Evolutionary conservation across 2,329 filamentous ascomycete genomes (phyloP).

Genomic region (Diaporthe aspalathi): DNA sequence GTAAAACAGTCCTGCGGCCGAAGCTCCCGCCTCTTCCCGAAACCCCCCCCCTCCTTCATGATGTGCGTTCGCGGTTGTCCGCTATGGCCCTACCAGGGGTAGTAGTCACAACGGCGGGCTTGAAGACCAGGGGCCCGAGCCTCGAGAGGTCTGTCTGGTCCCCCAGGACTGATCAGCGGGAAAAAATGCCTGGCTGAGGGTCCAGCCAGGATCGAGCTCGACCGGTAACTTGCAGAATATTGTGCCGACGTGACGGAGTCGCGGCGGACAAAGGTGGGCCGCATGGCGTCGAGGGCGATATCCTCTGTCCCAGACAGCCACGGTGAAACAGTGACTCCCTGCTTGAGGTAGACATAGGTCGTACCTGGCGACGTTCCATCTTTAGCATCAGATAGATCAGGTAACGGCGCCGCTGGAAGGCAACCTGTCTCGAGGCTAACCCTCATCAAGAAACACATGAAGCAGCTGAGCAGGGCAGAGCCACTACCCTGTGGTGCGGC

Average conservation of each 20-base stretch:
- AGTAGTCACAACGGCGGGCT: background rate
- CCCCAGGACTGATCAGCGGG: background rate
- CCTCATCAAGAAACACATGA: background rate
- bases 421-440: background rate
- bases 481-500: background rate
- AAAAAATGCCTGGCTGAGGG: constrained; percentile 1
- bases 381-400: constrained; percentile 1
- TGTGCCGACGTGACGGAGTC: constrained; percentile 5
- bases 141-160: background rate
- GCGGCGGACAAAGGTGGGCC: background rate
- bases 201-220: constrained; percentile 8
- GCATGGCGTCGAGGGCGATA: constrained; percentile 22
- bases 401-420: background rate
- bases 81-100: constrained; percentile 11
- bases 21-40: background rate
- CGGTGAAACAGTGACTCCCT: background rate
- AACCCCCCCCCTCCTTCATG: background rate
- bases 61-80: constrained; percentile 9
- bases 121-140: background rate
- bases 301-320: constrained; percentile 13
- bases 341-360: background rate
- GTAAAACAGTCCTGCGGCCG: background rate
- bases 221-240: constrained; percentile 1
- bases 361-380: constrained; percentile 11
- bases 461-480: background rate